Evolutionary conservation across 2,329 filamentous ascomycete species (phyloP), one percentile per base, ranked within the genome.

Genomic region (Xylaria sp.): DNA sequence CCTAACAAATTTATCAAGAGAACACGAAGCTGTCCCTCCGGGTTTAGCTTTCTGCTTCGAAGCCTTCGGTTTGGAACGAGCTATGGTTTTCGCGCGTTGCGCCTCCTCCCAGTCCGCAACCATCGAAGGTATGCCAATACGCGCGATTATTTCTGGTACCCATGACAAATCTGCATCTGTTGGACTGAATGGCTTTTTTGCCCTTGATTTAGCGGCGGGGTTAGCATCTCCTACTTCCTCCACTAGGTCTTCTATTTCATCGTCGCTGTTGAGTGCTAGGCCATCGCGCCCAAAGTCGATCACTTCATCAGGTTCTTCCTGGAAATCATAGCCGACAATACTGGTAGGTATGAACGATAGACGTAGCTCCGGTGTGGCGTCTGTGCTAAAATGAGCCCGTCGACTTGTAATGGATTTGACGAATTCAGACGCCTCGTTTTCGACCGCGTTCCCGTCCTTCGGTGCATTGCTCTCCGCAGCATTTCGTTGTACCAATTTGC

Each of bases 251-350:
- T 81, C 81, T 13, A 85, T 78, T 9, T 91, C 88, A 37, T 91
- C 87, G 54, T 92, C 89, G 61, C 85, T 86, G 65, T 86, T 86
- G n/a, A 87, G 78, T 1, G 86, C 85, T 13, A 88, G 74, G 0
- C 85, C 85, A 47, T 79, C 79, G 27, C 86, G 80, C 1, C 80
- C 82, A 65, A 77, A 82, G 0, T 74, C 65, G 2, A 84, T 81
- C 1, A 81, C 79, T 61, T 86, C 86, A 15, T 91, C 88, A 29
- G 87, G 84, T 72, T 97, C 93, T 0, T 83, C 81, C 10, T 87
- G 84, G 23, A 97, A 78, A 70, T 96, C 87, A 38, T 98, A 83
- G 0, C 87, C 87, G 2, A 97, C 91, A 15, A 97, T 83, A 29
- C 90, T 84, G 2, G 87, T 82, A 0, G 95, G 95, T 4, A 89